phyloP scores from a whole-genome alignment of 139 green algal species.

The Chlamydomonas sp. region DNA sequence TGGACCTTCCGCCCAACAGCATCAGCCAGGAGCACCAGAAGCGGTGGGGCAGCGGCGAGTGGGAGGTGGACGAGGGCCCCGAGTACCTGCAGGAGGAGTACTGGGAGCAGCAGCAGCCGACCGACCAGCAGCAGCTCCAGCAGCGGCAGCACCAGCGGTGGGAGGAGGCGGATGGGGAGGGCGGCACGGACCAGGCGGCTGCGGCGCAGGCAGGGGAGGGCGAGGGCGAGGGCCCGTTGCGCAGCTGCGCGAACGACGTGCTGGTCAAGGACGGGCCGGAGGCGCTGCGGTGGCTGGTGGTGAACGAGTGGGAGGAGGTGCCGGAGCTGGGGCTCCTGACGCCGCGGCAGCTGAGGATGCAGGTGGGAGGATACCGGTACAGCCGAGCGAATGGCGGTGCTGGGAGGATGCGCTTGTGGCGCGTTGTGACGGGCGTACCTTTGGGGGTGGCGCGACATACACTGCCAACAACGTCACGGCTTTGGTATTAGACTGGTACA shows the following conservation, averaged over 20 bases:
- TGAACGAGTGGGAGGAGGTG: constrained; percentile 64
- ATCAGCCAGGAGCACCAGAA: background rate
- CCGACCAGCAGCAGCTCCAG: background rate
- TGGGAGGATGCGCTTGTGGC: too few species aligned
- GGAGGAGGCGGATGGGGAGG: background rate
- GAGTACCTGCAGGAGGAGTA: constrained; percentile 10
- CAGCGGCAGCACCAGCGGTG: background rate
- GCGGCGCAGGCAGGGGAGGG: background rate
- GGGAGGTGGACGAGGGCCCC: background rate
- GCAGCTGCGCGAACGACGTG: constrained; percentile 91
- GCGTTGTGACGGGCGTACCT: too few species aligned
- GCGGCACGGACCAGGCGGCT: background rate
- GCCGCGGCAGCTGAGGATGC: constrained; percentile 13
- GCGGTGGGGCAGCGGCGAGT: background rate
- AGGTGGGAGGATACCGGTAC: background rate
- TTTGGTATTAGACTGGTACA: too few species aligned
- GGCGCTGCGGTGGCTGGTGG: constrained; percentile 67
- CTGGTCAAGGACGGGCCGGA: constrained; percentile 75
- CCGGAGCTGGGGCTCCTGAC: constrained; percentile 85
- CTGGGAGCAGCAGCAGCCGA: background rate
- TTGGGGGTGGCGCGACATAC: too few species aligned
- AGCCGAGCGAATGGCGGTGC: too few species aligned
- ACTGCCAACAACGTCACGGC: too few species aligned
- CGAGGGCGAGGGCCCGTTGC: constrained; percentile 1
- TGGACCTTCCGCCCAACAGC: constrained; percentile 11